These are phyloP conservation scores for Trichoderma asperellum DNA, from an alignment of 2,329 filamentous ascomycete species.

Conservation along the genomic window DNA sequence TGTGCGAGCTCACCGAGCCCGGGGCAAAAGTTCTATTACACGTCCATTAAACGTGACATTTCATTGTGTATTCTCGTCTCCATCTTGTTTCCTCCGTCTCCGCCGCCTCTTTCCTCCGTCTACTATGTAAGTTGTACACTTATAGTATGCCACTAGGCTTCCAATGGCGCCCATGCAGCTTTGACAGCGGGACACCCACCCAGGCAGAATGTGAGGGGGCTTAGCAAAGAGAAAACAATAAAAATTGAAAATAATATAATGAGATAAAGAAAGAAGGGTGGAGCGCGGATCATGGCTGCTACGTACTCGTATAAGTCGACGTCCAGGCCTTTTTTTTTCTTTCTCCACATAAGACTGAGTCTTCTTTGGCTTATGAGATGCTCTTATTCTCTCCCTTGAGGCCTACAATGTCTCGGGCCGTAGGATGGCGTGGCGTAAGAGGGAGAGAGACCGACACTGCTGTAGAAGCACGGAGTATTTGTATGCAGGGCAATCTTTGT, in stretches of 20 bases:
- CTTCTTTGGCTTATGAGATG: neutral
- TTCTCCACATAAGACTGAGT: constrained; percentile 6
- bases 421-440: constrained; percentile 19
- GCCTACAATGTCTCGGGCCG: constrained; percentile 23
- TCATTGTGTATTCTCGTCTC: constrained; percentile 22
- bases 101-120: constrained; percentile 6
- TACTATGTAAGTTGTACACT: neutral
- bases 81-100: constrained; percentile 4
- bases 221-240: neutral
- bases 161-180: neutral
- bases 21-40: constrained; percentile 29
- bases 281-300: neutral
- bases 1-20: constrained; percentile 32
- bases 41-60: constrained; percentile 36
- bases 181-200: neutral
- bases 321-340: neutral
- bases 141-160: constrained; percentile 1
- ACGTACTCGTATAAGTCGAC: neutral
- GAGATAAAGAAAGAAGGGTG: neutral
- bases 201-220: neutral
- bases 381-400: constrained; percentile 3
- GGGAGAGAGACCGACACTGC: constrained; percentile 21
- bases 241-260: neutral
- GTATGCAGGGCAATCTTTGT: constrained; percentile 29
- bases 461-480: constrained; percentile 28